Evolutionary conservation across 2,329 filamentous ascomycete genomes (phyloP).

Genomic region (Scortechinia acanthostroma): DNA sequence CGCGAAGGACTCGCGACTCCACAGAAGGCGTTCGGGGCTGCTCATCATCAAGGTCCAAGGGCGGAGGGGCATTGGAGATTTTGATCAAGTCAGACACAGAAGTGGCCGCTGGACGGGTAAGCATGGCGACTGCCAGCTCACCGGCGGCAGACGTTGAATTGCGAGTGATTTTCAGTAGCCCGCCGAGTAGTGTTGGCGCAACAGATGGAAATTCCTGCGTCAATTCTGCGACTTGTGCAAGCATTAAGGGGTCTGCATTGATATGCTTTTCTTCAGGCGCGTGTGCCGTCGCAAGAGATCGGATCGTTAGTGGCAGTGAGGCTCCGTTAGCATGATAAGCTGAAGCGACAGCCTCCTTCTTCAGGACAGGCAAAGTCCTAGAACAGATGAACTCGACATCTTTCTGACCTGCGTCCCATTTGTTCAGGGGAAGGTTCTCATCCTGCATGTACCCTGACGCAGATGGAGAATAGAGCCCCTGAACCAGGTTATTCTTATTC

Average conservation of each 20-base stretch:
- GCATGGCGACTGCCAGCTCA: conserved; percentile 44
- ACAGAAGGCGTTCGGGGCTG: too few relatives aligned
- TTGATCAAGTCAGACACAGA: neutral
- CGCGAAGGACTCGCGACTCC: neutral
- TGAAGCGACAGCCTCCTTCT: conserved; percentile 35
- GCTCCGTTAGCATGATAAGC: conserved; percentile 45
- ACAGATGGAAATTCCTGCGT: conserved; percentile 39
- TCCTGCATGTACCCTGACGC: conserved; percentile 14
- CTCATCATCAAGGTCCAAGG: neutral
- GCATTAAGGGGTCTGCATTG: conserved; percentile 28
- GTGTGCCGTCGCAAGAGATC: conserved; percentile 34
- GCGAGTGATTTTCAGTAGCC: conserved; percentile 42
- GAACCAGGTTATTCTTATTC: neutral
- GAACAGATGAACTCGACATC: conserved; percentile 51
- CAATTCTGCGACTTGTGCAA: conserved; percentile 39
- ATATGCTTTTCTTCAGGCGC: conserved; percentile 22
- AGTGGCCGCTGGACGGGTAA: conserved; percentile 10
- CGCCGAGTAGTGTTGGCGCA: conserved; percentile 31
- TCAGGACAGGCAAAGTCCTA: conserved; percentile 31
- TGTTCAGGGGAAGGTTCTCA: conserved; percentile 30
- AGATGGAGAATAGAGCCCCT: neutral
- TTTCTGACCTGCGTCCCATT: conserved; percentile 41
- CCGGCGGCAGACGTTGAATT: conserved; percentile 46
- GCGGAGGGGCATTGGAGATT: neutral
- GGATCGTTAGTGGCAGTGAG: conserved; percentile 42